These are phyloP conservation scores for Sporothrix pseudoabietina DNA, from an alignment of 2,329 filamentous ascomycete species.

Conservation along the genomic window DNA sequence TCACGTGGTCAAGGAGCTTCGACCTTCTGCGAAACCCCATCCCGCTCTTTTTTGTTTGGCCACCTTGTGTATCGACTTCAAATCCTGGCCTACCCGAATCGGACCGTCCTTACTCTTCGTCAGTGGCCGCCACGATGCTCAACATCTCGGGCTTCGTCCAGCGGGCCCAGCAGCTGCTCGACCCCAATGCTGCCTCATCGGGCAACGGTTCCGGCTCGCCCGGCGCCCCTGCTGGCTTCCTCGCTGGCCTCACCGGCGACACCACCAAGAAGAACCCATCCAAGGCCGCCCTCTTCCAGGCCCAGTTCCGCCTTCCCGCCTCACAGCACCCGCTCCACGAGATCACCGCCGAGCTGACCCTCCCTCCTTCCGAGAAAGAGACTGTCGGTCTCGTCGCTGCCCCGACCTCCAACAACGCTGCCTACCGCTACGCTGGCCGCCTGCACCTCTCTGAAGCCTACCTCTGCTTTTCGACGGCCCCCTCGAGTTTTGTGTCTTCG, in stretches of 20 bases:
- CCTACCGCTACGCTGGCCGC: slow-evolving; percentile 86
- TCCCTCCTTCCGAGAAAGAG: slow-evolving; percentile 57
- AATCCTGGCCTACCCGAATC: not conserved
- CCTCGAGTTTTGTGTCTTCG: slow-evolving; percentile 79
- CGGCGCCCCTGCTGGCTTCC: slow-evolving; percentile 35
- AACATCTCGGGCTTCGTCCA: slow-evolving; percentile 80
- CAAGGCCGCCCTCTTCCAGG: slow-evolving; percentile 89
- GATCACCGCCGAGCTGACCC: slow-evolving; percentile 92
- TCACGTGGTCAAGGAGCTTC: slow-evolving; percentile 12
- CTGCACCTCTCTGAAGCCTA: slow-evolving; percentile 92
- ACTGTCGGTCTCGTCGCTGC: slow-evolving; percentile 27
- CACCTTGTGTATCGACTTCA: not conserved
- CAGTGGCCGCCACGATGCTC: slow-evolving; percentile 51
- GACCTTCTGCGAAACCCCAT: not conserved
- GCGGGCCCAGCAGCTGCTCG: slow-evolving; percentile 93
- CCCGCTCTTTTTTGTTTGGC: not conserved
- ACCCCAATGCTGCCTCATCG: slow-evolving; percentile 67
- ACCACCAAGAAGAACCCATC: slow-evolving; percentile 66
- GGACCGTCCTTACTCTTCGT: too few species aligned
- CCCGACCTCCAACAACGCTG: slow-evolving; percentile 57
- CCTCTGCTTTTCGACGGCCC: slow-evolving; percentile 94
- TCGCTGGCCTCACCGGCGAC: slow-evolving; percentile 63
- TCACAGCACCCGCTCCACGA: slow-evolving; percentile 93
- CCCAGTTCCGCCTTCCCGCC: slow-evolving; percentile 92
- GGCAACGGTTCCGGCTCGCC: slow-evolving; percentile 19